Conservation (phyloP, 371 early-diverging fungal genomes). For the Blakeslea trispora region DNA sequence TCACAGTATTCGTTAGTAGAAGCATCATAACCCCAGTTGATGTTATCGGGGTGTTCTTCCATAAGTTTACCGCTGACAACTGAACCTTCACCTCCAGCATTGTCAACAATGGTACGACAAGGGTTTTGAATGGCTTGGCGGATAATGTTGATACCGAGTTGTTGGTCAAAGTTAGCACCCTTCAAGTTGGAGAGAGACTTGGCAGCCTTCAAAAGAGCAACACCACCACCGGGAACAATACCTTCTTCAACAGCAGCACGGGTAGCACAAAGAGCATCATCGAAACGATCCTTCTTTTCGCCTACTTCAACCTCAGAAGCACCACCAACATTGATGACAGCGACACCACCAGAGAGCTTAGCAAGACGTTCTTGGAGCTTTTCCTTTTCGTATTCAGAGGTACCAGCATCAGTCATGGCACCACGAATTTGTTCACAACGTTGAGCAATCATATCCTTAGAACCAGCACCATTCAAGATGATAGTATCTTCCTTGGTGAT, state of each 20-base stretch:
- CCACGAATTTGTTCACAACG: conserved; percentile 96
- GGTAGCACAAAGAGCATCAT: conserved; percentile 97
- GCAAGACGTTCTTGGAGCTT: conserved; percentile 98
- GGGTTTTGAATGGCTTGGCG: conserved; percentile 92
- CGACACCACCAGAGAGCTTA: conserved; percentile 96
- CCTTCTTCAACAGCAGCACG: conserved; percentile 99
- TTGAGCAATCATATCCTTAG: conserved; percentile 82
- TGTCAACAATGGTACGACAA: conserved; percentile 91
- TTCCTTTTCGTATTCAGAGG: conserved; percentile 96
- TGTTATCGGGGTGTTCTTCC: conserved; percentile 70
- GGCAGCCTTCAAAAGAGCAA: conserved; percentile 93
- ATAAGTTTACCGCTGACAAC: conserved; percentile 94
- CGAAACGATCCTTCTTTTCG: conserved; percentile 97
- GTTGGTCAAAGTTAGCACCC: conserved; percentile 96
- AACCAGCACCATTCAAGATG: conserved; percentile 92
- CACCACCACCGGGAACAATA: conserved; percentile 97
- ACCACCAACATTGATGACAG: conserved; percentile 98
- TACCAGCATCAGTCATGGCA: conserved; percentile 75
- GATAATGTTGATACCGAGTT: conserved; percentile 94
- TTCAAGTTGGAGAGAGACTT: conserved; percentile 75
- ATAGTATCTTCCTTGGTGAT: conserved; percentile 98
- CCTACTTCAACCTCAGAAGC: conserved; percentile 97
- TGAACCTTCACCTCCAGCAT: conserved; percentile 96
- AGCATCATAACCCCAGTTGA: conserved; percentile 95
- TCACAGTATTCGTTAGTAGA: conserved; percentile 89